These are phyloP conservation scores for Exophiala viscosa DNA, from an alignment of 2,329 filamentous ascomycete genomes.

Conservation along the genomic window DNA sequence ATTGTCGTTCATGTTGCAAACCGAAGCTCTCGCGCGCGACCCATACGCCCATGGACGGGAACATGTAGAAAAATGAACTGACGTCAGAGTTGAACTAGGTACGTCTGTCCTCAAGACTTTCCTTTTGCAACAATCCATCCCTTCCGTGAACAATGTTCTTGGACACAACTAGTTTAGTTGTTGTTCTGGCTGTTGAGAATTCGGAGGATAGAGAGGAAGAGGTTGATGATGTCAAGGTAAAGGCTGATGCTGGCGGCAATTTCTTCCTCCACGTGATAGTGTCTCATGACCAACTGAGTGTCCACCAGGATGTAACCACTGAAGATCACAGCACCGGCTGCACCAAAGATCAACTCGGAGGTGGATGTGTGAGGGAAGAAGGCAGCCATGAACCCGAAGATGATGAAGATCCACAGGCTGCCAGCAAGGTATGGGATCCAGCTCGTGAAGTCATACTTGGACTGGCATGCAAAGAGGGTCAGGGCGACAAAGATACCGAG, in stretches of 20 bases:
- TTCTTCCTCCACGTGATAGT: slow-evolving; percentile 97
- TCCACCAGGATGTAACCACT: slow-evolving; percentile 93
- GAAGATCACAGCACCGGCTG: slow-evolving; percentile 79
- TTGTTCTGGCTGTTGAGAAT: slow-evolving; percentile 96
- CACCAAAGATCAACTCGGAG: slow-evolving; percentile 79
- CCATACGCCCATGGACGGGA: too few relatives aligned
- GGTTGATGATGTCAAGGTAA: slow-evolving; percentile 93
- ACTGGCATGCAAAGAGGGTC: slow-evolving; percentile 87
- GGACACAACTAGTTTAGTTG: slow-evolving; percentile 60
- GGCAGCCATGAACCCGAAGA: slow-evolving; percentile 87
- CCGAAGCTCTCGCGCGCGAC: too few relatives aligned
- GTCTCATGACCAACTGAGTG: slow-evolving; percentile 89
- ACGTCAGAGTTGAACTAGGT: too few relatives aligned
- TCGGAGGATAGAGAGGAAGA: slow-evolving; percentile 91
- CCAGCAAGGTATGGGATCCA: slow-evolving; percentile 97
- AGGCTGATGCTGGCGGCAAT: slow-evolving; percentile 92
- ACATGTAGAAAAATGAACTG: too few relatives aligned
- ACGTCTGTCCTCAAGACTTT: neutral
- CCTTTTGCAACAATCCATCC: neutral
- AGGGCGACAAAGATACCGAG: slow-evolving; percentile 61
- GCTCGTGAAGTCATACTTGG: slow-evolving; percentile 94
- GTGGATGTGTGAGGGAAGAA: slow-evolving; percentile 85
- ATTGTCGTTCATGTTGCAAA: too few relatives aligned
- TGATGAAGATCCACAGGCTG: slow-evolving; percentile 78
- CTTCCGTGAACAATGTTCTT: neutral